phyloP scores from a whole-genome alignment of 345 rosid species.

The Diplotaxis tenuifolia region DNA sequence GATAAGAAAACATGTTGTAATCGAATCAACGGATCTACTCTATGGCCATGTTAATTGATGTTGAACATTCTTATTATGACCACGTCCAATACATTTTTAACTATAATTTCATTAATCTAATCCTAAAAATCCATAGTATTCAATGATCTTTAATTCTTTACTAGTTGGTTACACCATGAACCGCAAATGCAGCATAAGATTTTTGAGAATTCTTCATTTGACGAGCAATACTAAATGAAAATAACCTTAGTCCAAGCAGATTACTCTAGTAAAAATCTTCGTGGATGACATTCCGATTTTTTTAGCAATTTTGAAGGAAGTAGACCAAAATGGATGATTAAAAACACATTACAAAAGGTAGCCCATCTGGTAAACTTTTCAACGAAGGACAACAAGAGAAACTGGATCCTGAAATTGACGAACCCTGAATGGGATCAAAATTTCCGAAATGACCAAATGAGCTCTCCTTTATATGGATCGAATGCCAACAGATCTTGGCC shows the following conservation, averaged over 20 bases:
- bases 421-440: slow-evolving; percentile 17
- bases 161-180: not conserved
- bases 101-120: not conserved
- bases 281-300: not conserved
- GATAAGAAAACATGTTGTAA: not conserved
- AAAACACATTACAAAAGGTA: not conserved
- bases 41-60: not conserved
- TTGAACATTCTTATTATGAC: not conserved
- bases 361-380: slow-evolving; percentile 10
- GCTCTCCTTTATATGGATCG: slow-evolving; percentile 16
- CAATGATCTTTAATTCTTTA: not conserved
- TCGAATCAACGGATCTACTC: not conserved
- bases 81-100: not conserved
- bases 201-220: not conserved
- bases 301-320: not conserved
- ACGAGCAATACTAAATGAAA: not conserved
- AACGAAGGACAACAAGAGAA: not conserved
- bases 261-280: not conserved
- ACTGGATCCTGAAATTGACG: slow-evolving; percentile 1
- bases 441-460: not conserved
- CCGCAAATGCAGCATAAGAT: not conserved
- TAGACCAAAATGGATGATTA: not conserved
- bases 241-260: not conserved
- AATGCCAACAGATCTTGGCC: slow-evolving; percentile 20
- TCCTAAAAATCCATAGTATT: not conserved